Conservation (phyloP, 352 stramenopile species). For the Pythium folliculosum region DNA sequence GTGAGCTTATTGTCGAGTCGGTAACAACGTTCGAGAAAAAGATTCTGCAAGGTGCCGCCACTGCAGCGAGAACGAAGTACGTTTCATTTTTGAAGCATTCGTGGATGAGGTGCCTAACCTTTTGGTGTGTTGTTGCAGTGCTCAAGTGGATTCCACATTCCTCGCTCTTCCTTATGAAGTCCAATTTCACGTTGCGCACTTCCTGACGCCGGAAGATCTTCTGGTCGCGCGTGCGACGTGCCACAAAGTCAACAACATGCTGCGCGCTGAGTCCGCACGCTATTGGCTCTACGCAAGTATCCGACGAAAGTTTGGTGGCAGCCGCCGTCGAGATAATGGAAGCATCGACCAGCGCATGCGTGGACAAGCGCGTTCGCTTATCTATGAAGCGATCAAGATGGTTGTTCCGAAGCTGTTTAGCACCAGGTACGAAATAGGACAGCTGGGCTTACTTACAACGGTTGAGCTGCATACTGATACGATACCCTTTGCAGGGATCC, state of each 20-base stretch:
- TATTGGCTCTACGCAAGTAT: constrained; percentile 86
- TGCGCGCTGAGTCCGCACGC: constrained; percentile 78
- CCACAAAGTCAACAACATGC: constrained; percentile 82
- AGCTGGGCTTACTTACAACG: not conserved
- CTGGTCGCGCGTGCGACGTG: constrained; percentile 71
- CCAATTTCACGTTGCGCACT: constrained; percentile 77
- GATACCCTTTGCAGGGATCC: constrained; percentile 49
- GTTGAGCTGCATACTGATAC: not conserved
- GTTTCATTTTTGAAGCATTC: constrained; percentile 1
- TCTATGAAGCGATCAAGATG: constrained; percentile 79
- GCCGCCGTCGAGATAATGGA: constrained; percentile 9
- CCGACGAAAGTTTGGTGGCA: constrained; percentile 63
- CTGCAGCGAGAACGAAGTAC: constrained; percentile 21
- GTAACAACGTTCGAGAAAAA: constrained; percentile 62
- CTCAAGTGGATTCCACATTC: constrained; percentile 61
- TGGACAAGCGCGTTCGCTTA: constrained; percentile 54
- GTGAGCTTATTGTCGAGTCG: constrained; percentile 69
- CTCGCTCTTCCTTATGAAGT: constrained; percentile 80
- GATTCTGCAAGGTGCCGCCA: constrained; percentile 41
- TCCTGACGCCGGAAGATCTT: constrained; percentile 75
- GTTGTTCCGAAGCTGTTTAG: constrained; percentile 78
- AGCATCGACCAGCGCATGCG: constrained; percentile 39
- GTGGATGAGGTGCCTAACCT: constrained; percentile 2
- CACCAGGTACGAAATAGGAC: constrained; percentile 39
- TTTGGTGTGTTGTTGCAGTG: constrained; percentile 33